These are phyloP conservation scores for Pisolithus microcarpus DNA, from an alignment of 768 basidiomycete species.

Conservation along the genomic window DNA sequence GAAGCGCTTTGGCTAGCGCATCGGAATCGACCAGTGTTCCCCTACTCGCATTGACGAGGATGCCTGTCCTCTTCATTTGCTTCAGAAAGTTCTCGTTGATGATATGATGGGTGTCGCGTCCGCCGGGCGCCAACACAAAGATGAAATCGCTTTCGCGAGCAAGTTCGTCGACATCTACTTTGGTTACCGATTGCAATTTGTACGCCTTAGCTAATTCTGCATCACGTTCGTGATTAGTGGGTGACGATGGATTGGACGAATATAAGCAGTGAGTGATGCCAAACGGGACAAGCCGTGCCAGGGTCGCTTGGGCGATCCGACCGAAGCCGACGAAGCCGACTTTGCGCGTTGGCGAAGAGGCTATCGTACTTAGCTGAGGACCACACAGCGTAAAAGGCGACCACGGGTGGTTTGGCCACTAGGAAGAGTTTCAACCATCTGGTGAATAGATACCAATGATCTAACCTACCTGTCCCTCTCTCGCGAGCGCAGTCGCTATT, in stretches of 20 bases:
- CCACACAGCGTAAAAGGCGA: conserved; percentile 82
- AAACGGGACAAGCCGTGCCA: conserved; percentile 75
- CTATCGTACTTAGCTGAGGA: conserved; percentile 60
- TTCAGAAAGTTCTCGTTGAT: conserved; percentile 64
- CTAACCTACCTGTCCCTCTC: conserved; percentile 53
- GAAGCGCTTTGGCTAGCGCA: conserved; percentile 75
- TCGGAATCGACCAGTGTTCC: conserved; percentile 88
- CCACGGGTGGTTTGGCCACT: conserved; percentile 84
- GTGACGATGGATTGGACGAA: conserved; percentile 47
- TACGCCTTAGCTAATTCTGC: conserved; percentile 30
- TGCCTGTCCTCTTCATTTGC: conserved; percentile 78
- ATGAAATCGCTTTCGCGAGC: conserved; percentile 78
- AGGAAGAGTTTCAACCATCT: background rate
- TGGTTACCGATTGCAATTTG: conserved; percentile 35
- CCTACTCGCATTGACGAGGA: conserved; percentile 80
- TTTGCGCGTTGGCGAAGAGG: conserved; percentile 48
- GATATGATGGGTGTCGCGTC: conserved; percentile 60
- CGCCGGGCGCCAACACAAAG: conserved; percentile 78
- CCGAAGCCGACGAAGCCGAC: conserved; percentile 94
- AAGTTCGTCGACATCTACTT: conserved; percentile 59
- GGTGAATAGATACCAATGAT: background rate
- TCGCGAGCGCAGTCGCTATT: conserved; percentile 55
- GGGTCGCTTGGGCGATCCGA: conserved; percentile 81
- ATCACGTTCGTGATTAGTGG: conserved; percentile 34
- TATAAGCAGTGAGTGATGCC: conserved; percentile 73